Evolutionary conservation across 805 yeast species (phyloP).

Genomic region (Naumovozyma dairenensis): DNA sequence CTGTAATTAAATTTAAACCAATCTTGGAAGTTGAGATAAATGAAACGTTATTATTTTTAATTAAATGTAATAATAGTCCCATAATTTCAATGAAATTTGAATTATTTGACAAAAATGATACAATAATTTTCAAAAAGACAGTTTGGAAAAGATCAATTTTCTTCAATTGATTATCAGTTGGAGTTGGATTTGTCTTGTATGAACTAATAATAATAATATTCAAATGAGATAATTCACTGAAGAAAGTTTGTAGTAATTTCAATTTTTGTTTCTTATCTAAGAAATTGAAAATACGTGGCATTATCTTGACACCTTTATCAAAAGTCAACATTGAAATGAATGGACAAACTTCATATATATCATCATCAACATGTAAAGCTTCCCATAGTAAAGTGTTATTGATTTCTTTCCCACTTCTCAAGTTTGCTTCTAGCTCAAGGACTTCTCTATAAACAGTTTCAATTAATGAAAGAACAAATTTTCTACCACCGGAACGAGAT

Average conservation of each 20-base stretch:
- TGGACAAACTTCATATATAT: constrained; percentile 51
- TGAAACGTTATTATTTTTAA: constrained; percentile 61
- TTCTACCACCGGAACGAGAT: constrained; percentile 34
- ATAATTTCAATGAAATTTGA: constrained; percentile 71
- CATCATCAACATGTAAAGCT: constrained; percentile 62
- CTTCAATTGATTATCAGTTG: constrained; percentile 41
- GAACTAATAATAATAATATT: constrained; percentile 73
- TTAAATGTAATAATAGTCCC: constrained; percentile 59
- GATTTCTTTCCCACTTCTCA: constrained; percentile 45
- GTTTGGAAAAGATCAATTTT: constrained; percentile 70
- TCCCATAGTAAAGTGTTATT: constrained; percentile 57
- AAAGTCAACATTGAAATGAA: constrained; percentile 74
- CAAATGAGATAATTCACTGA: constrained; percentile 70
- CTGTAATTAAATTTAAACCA: constrained; percentile 80
- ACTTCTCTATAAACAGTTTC: constrained; percentile 74
- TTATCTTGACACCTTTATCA: constrained; percentile 80
- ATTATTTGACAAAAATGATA: constrained; percentile 67
- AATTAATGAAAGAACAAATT: constrained; percentile 53
- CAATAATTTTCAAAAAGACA: constrained; percentile 74
- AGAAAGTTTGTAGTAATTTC: constrained; percentile 65
- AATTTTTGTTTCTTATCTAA: constrained; percentile 66
- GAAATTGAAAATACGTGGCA: constrained; percentile 82
- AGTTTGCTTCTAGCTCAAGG: constrained; percentile 66
- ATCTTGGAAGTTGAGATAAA: constrained; percentile 49
- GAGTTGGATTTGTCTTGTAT: constrained; percentile 55